phyloP scores from a whole-genome alignment of 2,329 filamentous ascomycete genomes.

The Fragosphaeria purpurea region DNA sequence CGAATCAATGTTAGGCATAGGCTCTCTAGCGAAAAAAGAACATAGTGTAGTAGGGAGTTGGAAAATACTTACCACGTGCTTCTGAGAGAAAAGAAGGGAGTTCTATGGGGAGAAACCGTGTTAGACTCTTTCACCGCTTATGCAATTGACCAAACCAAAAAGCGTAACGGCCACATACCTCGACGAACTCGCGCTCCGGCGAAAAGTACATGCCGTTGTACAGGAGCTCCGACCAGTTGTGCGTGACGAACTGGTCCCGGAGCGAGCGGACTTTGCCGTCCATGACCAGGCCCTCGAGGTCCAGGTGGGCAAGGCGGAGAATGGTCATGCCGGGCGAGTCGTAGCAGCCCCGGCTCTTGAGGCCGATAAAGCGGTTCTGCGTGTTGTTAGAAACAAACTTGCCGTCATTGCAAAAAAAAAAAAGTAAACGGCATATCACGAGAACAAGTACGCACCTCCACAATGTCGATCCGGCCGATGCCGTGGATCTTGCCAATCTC shows the following conservation, averaged over 20 bases:
- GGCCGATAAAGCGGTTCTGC: slow-evolving; percentile 54
- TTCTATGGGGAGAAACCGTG: slow-evolving; percentile 24
- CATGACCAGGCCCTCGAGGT: slow-evolving; percentile 40
- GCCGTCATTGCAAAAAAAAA: background rate
- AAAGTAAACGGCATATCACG: too few relatives aligned
- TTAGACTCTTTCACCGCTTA: too few relatives aligned
- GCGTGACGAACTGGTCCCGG: slow-evolving; percentile 47
- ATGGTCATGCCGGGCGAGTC: slow-evolving; percentile 49
- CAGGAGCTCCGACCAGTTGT: slow-evolving; percentile 36
- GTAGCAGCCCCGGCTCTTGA: slow-evolving; percentile 76
- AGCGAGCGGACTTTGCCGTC: slow-evolving; percentile 48
- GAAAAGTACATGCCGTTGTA: slow-evolving; percentile 42
- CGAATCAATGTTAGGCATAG: too few relatives aligned
- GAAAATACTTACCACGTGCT: slow-evolving; percentile 28
- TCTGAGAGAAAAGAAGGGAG: slow-evolving; percentile 50
- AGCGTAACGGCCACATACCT: slow-evolving; percentile 20
- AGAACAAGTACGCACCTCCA: slow-evolving; percentile 36
- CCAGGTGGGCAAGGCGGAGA: slow-evolving; percentile 30
- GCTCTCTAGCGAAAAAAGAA: too few relatives aligned
- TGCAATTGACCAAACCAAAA: too few relatives aligned
- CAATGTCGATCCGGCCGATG: slow-evolving; percentile 73
- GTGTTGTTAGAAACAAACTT: too few relatives aligned
- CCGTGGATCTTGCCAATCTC: slow-evolving; percentile 61
- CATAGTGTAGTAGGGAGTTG: background rate
- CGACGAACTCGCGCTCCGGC: slow-evolving; percentile 44